Evolutionary conservation across 1,284 basidiomycete genomes (phyloP), one percentile per base, ranked within the genome.

Genomic region (Microbotryum silenes-acaulis): DNA sequence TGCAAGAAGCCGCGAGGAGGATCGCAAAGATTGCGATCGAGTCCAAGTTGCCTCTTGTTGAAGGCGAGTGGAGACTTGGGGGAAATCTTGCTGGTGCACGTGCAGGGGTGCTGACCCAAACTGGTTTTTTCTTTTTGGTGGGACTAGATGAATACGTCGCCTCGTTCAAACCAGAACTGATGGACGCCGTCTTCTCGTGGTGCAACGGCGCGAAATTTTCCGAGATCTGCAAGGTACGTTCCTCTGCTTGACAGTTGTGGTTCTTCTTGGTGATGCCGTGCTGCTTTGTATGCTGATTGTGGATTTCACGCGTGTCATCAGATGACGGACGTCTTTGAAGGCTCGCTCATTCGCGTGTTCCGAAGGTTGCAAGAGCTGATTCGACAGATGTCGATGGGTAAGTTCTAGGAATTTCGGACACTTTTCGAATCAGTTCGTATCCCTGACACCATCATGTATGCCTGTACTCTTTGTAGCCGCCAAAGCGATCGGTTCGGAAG

Each of bases 131-230:
- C 2, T 12, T 5, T 12, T 2, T 37, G 4, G 23, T 1, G 12
- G 45, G 25, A n/a, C 1, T 52, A 66, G 67, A 97, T 61, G 91
- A 97, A 67, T 99, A 98, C 74, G 91, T 99, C 2, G 81, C 85
- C 61, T 88, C 86, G 20, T 99, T 99, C 85, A 97, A 97, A 76
- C 91, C 97, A 31, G 94, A 97, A 74, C 83, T 99, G 62, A 97
- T 97, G 91, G 94, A 97, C 70, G 88, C 88, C 6, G 94, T 98
- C 23, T 81, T 93, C 61, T 88, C 92, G 70, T 99, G 96, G 96
- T 98, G 94, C 78, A 85, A 90, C 42, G 96, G 96, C 2, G 89
- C 91, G n/a, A 89, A 89, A 42, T 98, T 99, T 77, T 80, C 88
- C 1, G 93, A 98, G 47, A 92, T 97, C 63, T 92, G 89, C 82